A percentile compares a stretch with the other conserved stretches of the same genome.
Evolutionary conservation across 2,329 filamentous ascomycete genomes (phyloP).

Genomic region (Fusarium buharicum): DNA sequence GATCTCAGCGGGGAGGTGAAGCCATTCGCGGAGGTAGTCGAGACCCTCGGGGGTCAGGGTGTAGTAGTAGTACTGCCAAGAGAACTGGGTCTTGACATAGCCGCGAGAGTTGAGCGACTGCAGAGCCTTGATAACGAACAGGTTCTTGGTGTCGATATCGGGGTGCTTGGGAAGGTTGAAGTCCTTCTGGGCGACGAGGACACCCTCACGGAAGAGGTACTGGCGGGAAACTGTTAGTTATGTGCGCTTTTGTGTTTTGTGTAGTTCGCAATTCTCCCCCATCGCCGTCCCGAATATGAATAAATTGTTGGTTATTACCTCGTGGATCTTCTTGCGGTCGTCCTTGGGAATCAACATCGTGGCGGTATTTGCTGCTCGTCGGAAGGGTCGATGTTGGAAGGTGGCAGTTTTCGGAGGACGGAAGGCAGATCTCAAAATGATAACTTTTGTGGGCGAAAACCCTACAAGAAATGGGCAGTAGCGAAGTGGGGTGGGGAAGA

Average conservation of each 20-base stretch:
- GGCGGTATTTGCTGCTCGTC: conserved; percentile 59
- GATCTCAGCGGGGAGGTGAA: conserved; percentile 99
- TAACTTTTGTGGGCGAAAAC: conserved; percentile 60
- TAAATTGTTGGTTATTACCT: conserved; percentile 55
- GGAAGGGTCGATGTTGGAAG: conserved; percentile 62
- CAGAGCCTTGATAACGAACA: conserved; percentile 98
- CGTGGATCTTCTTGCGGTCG: conserved; percentile 99
- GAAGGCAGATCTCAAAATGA: conserved; percentile 56
- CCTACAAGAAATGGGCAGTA: conserved; percentile 52
- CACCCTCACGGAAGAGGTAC: conserved; percentile 95
- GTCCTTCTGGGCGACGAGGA: conserved; percentile 99
- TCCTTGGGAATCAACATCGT: conserved; percentile 99
- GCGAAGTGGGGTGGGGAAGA: conserved; percentile 49
- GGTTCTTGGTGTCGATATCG: conserved; percentile 99
- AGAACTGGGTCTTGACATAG: conserved; percentile 99
- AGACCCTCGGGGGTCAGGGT: conserved; percentile 99
- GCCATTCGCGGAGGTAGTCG: conserved; percentile 99
- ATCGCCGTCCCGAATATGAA: conserved; percentile 16
- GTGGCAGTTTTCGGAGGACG: conserved; percentile 53
- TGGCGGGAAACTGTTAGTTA: conserved; percentile 52
- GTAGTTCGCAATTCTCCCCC: conserved; percentile 34
- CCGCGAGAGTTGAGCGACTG: conserved; percentile 98
- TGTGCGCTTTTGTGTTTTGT: conserved; percentile 25
- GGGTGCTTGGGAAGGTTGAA: conserved; percentile 97
- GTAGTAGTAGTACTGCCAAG: conserved; percentile 99